Evolutionary conservation across 768 basidiomycete genomes (phyloP).

Genomic region (Panaeolus papilionaceus): DNA sequence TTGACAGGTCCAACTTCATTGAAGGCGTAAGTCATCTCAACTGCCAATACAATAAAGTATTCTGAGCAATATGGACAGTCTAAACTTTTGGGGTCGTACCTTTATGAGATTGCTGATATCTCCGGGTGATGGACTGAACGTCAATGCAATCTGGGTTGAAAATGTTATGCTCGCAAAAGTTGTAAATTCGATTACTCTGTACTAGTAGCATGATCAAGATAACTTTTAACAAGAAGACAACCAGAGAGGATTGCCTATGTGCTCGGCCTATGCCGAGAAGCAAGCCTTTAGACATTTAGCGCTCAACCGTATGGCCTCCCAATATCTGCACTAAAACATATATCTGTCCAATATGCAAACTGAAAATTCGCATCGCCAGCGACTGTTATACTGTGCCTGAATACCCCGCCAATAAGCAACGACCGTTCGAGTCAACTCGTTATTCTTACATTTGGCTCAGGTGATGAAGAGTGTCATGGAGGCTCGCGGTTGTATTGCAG

Average conservation of each 20-base stretch:
- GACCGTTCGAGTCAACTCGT: too few relatives aligned
- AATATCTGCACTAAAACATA: background rate
- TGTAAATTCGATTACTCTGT: too few relatives aligned
- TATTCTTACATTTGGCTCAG: background rate
- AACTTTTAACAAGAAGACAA: too few relatives aligned
- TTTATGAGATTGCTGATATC: slow-evolving; percentile 13
- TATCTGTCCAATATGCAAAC: background rate
- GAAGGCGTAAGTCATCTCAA: slow-evolving; percentile 14
- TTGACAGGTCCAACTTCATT: slow-evolving; percentile 16
- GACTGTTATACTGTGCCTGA: background rate
- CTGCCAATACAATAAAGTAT: background rate
- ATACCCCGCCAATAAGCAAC: background rate
- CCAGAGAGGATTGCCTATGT: too few relatives aligned
- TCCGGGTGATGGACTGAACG: background rate
- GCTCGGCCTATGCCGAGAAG: too few relatives aligned
- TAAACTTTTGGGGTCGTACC: slow-evolving; percentile 15
- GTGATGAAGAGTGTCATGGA: background rate
- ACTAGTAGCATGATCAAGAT: too few relatives aligned
- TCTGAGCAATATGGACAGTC: background rate
- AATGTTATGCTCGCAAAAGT: too few relatives aligned
- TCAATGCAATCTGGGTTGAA: too few relatives aligned
- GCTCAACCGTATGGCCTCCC: background rate
- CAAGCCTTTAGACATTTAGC: background rate
- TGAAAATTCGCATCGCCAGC: background rate
- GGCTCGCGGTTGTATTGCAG: background rate